A percentile compares a stretch with the other conserved stretches of the same genome.
phyloP scores from a whole-genome alignment of 495 filamentous ascomycete species.

The Collariella sp. region DNA sequence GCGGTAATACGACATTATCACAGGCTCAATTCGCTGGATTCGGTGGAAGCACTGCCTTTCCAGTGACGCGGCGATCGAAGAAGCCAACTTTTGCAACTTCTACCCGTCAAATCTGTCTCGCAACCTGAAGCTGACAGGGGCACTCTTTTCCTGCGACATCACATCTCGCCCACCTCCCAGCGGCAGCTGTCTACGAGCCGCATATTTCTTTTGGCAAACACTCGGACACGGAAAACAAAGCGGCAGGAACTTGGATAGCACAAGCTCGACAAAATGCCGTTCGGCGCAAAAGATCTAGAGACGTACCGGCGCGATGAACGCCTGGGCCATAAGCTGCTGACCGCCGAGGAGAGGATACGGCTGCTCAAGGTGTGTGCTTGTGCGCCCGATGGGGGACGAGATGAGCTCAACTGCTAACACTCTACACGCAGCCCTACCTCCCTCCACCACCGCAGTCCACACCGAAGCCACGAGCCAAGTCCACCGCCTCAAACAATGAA shows the following conservation, averaged over 20 bases:
- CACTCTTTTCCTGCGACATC: not conserved
- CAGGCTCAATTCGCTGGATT: not conserved
- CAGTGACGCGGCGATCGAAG: slow-evolving; percentile 8
- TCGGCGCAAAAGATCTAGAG: slow-evolving; percentile 45
- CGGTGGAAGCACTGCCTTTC: slow-evolving; percentile 1
- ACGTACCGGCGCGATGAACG: slow-evolving; percentile 58
- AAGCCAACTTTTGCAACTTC: not conserved
- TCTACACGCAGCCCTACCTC: slow-evolving; percentile 52
- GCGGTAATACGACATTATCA: not conserved
- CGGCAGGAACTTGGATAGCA: not conserved
- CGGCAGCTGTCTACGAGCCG: too few species aligned
- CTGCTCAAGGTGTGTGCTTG: slow-evolving; percentile 46
- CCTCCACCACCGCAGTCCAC: slow-evolving; percentile 42
- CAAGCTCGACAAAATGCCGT: slow-evolving; percentile 38
- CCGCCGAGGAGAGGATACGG: slow-evolving; percentile 56
- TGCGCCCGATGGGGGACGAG: not conserved
- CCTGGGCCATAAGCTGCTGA: slow-evolving; percentile 49
- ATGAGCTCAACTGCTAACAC: slow-evolving; percentile 15
- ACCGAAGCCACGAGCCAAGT: slow-evolving; percentile 16
- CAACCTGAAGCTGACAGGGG: not conserved
- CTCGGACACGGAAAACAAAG: not conserved
- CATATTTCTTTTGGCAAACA: too few species aligned
- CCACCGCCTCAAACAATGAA: not conserved
- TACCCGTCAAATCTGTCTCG: not conserved
- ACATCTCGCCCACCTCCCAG: too few species aligned